Base-by-base conservation (phyloP, 805 yeast species). In the Candida verbasci region DNA sequence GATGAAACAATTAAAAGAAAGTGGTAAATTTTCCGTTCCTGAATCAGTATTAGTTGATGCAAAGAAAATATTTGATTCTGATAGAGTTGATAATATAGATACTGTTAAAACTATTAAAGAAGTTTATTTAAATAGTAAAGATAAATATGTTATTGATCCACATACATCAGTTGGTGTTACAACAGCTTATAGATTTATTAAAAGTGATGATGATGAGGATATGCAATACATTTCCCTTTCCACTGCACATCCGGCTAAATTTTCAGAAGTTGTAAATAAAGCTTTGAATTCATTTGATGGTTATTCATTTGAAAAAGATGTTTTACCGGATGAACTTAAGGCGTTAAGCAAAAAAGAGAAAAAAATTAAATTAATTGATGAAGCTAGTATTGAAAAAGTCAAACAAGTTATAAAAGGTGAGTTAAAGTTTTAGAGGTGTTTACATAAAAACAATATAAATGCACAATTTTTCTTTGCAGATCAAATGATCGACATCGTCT, bases 171-270 rank as follows among this genome's bases (percentile, higher is more conserved):
- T 93, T 38, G 98, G 97, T 55, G 83, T 93, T 31, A 75, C 82
- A 41, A 83, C 95, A 15, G 68, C 93, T 27, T 72, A 82, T 47
- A 72, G 80, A 47, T 70, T 76, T 53, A 74, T 83, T 36, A 72
- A 67, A 30, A 10, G 6, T 5, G 55, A 59, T 17, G 61, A 63
- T 25, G 52, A 44, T 8, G 41, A 59, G 16, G 55, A 66, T 20
- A 61, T 70, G 26, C 68, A 75, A 38, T 74, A 74, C 55, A 72
- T 93, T 30, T 84, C 96, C 4, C 75, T 93, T 40, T 84, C 97
- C 9, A 93, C 99, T 32, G 99, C 99, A 7, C 99, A 93, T 59
- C 99, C 99, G 29, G 99, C 98, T 42, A 93, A 93, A 65, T 93
- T 93, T 55, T 86, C 96, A 17, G 97, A 87, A 45, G 98, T 96